phyloP scores from a whole-genome alignment of 495 filamentous ascomycete species.

The Aspergillus biplanus region DNA sequence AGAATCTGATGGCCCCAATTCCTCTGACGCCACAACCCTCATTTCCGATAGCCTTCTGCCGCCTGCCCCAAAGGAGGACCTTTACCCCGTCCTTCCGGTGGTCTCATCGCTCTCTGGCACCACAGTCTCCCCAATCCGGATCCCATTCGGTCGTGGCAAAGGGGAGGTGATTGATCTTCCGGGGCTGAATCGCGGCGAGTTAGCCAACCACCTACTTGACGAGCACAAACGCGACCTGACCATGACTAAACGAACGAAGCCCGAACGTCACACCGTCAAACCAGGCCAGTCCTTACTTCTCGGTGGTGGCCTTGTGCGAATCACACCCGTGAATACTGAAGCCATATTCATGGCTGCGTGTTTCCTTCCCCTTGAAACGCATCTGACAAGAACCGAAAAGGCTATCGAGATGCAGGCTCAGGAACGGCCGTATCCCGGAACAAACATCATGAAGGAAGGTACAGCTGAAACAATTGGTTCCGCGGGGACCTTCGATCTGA shows the following conservation, averaged over 20 bases:
- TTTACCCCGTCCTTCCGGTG: conserved; percentile 78
- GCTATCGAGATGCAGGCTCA: conserved; percentile 68
- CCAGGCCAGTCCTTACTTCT: conserved; percentile 82
- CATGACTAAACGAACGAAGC: conserved; percentile 72
- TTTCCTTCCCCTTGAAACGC: conserved; percentile 74
- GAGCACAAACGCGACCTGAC: conserved; percentile 67
- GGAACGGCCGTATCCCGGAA: conserved; percentile 54
- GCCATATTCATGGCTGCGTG: conserved; percentile 71
- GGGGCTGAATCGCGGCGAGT: conserved; percentile 72
- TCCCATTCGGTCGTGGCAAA: conserved; percentile 80
- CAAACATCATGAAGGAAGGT: conserved; percentile 61
- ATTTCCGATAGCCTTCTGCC: conserved; percentile 62
- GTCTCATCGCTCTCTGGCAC: conserved; percentile 89
- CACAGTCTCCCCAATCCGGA: conserved; percentile 89
- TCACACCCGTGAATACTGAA: conserved; percentile 72
- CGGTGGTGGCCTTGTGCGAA: conserved; percentile 81
- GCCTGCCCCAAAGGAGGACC: conserved; percentile 68
- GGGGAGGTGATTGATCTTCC: conserved; percentile 96
- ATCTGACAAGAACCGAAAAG: conserved; percentile 79
- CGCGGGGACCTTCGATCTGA: conserved; percentile 75
- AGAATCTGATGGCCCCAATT: conserved; percentile 24
- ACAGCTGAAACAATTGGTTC: conserved; percentile 57
- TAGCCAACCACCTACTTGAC: conserved; percentile 68
- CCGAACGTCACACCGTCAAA: conserved; percentile 71
- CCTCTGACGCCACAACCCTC: conserved; percentile 22